These are phyloP conservation scores for Leccinum boreale DNA, from an alignment of 768 basidiomycete species.

Conservation along the genomic window DNA sequence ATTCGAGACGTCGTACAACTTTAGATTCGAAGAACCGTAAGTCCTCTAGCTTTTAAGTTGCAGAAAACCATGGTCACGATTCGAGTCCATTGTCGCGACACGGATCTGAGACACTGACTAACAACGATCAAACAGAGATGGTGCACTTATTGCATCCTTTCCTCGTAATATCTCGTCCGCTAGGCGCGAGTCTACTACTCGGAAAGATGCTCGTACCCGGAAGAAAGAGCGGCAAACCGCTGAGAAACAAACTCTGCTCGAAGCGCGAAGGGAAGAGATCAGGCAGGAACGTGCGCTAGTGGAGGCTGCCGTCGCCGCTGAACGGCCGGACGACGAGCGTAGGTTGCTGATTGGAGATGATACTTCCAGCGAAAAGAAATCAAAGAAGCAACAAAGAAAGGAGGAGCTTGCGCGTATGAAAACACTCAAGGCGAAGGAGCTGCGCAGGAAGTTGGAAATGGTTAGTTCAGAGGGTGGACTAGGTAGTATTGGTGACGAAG, in stretches of 20 bases:
- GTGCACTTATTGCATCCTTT: constrained; percentile 63
- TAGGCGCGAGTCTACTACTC: constrained; percentile 69
- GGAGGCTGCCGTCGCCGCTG: constrained; percentile 72
- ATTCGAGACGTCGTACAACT: constrained; percentile 97
- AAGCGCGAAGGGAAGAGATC: constrained; percentile 74
- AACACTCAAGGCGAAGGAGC: constrained; percentile 80
- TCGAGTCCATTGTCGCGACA: neutral
- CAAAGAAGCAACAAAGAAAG: constrained; percentile 32
- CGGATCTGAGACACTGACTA: neutral
- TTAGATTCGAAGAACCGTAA: constrained; percentile 94
- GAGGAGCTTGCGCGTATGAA: constrained; percentile 83
- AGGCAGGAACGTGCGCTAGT: constrained; percentile 60
- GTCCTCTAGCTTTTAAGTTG: constrained; percentile 32
- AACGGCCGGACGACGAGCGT: constrained; percentile 57
- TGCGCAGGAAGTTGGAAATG: constrained; percentile 69
- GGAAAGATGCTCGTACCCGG: constrained; percentile 83
- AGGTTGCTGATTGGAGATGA: constrained; percentile 39
- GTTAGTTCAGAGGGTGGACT: constrained; percentile 71
- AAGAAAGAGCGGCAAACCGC: constrained; percentile 69
- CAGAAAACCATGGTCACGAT: neutral
- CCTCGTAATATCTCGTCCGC: constrained; percentile 72
- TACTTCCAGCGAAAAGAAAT: constrained; percentile 50
- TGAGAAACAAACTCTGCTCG: constrained; percentile 66
- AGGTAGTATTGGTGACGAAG: constrained; percentile 26
- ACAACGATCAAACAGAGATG: constrained; percentile 45